Base-by-base conservation (phyloP, 306 rosid species). In the Hippophae gyantsensis region DNA sequence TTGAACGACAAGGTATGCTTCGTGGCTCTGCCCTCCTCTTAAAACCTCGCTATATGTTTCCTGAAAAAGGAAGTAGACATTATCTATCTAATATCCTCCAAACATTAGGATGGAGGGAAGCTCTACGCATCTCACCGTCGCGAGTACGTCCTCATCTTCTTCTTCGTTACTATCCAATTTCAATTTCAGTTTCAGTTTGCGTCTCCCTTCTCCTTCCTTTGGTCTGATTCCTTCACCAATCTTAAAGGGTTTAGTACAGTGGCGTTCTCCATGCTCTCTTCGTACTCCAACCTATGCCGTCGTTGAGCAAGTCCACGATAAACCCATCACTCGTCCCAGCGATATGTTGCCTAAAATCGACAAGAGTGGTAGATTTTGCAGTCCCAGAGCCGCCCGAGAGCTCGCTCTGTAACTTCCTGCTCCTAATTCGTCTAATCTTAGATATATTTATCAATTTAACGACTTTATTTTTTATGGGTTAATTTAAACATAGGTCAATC, bases 381-480 rank as follows among this genome's bases (percentile, higher is more conserved):
- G 96, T 67, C 98, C 96, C 18, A 74, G 96, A 73, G 96, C 98
- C 56, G 98, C 87, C 67, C 76, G 98, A 76, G 96, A 90, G 74
- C 96, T 90, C 69, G 95, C 98, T 64, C 76, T 90, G 95, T 90
- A 69, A 69, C 47, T 26, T 56, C 56, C 55, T 63, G 14, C 57
- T 0, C 42, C 62, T 54, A 58, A 4, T 43, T 11, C 2, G 6
- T 12, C 8, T 3, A 6, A 11, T 6, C 0, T 54, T 27, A 58
- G 11, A 2, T 48, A 13, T 43, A 1, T 9, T 7, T 44, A 11
- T 32, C 27, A 18, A n/a, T 47, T 48, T 10, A 2, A 10, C 13
- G 2, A 38, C 1, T 42, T 2, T 60, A 43, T 68, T 13, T 43
- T 27, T 60, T 10, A 10, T 25, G 43, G 48, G 12, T 42, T 11